Evolutionary conservation across 2,329 filamentous ascomycete genomes (phyloP), one percentile per base, ranked within the genome.

Genomic region (Tolypocladium ovalisporum): DNA sequence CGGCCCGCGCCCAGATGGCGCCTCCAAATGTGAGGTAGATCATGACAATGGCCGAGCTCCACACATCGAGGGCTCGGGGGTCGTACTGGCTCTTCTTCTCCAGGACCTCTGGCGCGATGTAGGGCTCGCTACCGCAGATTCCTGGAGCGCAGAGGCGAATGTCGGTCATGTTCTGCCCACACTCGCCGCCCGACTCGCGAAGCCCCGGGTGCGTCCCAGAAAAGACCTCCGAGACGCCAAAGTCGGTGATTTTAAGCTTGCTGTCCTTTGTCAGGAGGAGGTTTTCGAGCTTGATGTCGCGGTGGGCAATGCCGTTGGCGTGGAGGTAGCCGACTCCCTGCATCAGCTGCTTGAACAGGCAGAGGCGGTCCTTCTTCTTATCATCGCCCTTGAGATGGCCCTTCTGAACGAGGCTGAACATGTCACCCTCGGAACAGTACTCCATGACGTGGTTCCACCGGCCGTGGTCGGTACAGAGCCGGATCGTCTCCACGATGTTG

Each of bases 401-500:
- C 68, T 86, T 87, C 62, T 86, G 82, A 42, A 95, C 86, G 15
- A 96, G 75, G 60, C 79, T 79, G 69, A 88, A 93, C 7, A 96
- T 75, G 67, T 96, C 91, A 52, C 91, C 90, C 63, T 90, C 84
- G 3, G 83, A 80, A 74, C 91, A 96, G 70, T 89, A 95, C 69
- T 96, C 90, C 91, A 96, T 96, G 57, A 96, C 89, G 69, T 95
- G 89, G 69, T 90, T 92, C 88, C 89, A 95, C 42, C 87, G 84
- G 36, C 83, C 84, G 63, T 85, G 82, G 63, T 91, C 81, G 17
- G 81, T 84, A 74, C 90, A 94, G 7, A 96, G 78, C 35, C 86
- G 83, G 57, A 91, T 75, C 0, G 89, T 92, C 70, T 90, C 83
- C 61, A 96, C 88, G 64, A 96, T 89, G 70, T 96, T 96, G 54